Base-by-base conservation (phyloP, 202 grass and related monocot species). In the Panicum hallii region DNA sequence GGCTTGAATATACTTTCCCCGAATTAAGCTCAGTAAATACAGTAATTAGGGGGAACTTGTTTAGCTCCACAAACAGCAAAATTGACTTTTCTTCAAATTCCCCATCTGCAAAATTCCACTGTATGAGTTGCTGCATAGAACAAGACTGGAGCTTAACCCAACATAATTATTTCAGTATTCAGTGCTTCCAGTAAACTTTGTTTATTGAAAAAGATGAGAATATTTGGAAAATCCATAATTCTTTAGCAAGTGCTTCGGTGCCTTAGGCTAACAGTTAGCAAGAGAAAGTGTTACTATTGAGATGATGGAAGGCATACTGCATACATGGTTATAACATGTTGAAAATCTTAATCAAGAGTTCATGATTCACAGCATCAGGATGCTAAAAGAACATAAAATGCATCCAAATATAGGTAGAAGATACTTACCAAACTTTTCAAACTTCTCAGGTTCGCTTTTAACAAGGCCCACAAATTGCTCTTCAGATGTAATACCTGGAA, bases 21-120 rank as follows among this genome's bases (percentile, higher is more conserved):
- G 97, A 99, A 81, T 92, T 96, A 81, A 89, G 86, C 12, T 99
- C 91, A 20, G 90, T 99, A 63, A 99, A 94, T 74, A 80, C 68
- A 63, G 89, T 96, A 90, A 99, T 87, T 79, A 99, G 80, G 48
- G 93, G 88, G 61, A 96, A 99, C 60, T 96, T 99, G 78, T 99
- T 92, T 63, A 94, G 81, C 64, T 91, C 88, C 61, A 96, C 88
- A 85, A 99, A 99, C 63, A 88, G 70, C 34, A 96, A 74, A 75
- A 99, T 99, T 55, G 70, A 77, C 72, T 77, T 89, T 82, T 91
- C 88, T 85, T 96, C 90, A 87, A 94, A 99, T 2, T 86, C 67
- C 44, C 92, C 97, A 77, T 90, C 97, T 99, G 82, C 75, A 94
- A 82, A 63, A 56, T 64, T 63, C 9, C 20, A 83, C 54, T 48